Evolutionary conservation across 192 early-diverging fungal genomes (phyloP).

Genomic region (Rhizoclosmatium sp.): DNA sequence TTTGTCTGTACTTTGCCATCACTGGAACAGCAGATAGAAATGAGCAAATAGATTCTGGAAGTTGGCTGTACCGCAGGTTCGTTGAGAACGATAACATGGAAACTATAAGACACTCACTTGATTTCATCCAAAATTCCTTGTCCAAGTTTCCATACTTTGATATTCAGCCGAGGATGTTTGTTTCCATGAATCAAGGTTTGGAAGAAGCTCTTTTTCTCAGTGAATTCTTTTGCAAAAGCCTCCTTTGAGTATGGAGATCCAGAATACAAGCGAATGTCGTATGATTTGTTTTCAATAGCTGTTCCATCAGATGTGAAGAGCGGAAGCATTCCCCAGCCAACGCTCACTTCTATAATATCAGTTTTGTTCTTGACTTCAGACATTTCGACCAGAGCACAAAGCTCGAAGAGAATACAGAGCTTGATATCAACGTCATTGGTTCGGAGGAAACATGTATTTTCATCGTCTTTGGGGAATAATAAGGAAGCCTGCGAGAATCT

Average conservation of each 20-base stretch:
- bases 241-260: slow-evolving; percentile 58
- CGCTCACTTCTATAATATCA: slow-evolving; percentile 46
- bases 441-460: slow-evolving; percentile 57
- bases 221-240: slow-evolving; percentile 32
- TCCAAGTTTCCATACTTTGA: slow-evolving; percentile 58
- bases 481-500: slow-evolving; percentile 44
- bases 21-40: slow-evolving; percentile 47
- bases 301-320: slow-evolving; percentile 56
- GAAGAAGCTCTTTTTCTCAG: slow-evolving; percentile 45
- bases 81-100: neutral
- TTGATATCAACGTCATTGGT: slow-evolving; percentile 54
- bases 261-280: slow-evolving; percentile 54
- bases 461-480: slow-evolving; percentile 59
- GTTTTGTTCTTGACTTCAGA: slow-evolving; percentile 30
- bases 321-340: slow-evolving; percentile 62
- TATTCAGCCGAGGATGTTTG: slow-evolving; percentile 47
- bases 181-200: slow-evolving; percentile 39
- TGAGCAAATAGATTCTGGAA: slow-evolving; percentile 51
- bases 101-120: slow-evolving; percentile 42
- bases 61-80: slow-evolving; percentile 39
- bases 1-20: slow-evolving; percentile 52
- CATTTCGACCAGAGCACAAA: slow-evolving; percentile 48
- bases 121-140: slow-evolving; percentile 44
- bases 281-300: slow-evolving; percentile 56
- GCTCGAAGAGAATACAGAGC: slow-evolving; percentile 57